Base-by-base conservation (phyloP, 768 basidiomycete species). In the Lentinula raphanica region DNA sequence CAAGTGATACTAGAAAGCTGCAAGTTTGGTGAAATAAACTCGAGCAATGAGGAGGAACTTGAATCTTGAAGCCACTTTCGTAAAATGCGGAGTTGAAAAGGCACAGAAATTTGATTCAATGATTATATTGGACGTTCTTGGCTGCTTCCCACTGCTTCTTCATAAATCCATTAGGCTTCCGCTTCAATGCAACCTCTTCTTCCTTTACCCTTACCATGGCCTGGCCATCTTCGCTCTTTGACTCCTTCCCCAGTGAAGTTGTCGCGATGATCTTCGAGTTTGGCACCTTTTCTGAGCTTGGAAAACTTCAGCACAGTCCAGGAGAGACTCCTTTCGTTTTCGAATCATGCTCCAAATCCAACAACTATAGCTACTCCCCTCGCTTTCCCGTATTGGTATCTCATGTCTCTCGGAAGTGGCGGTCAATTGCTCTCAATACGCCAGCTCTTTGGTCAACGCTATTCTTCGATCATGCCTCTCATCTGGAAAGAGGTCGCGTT, bases 391-490 rank as follows among this genome's bases (percentile, higher is more conserved):
- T 85, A 56, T 57, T 76, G 38, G 79, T 80, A 25, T 85, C 83
- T 13, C 84, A 85, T 65, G 79, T 86, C 36, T 86, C 79, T 63
- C 73, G 64, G 5, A 74, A 76, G 53, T 87, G 85, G 84, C 76
- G 85, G 25, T 66, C 74, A 11, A 72, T 86, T 50, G 81, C 84
- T 0, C 66, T 85, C 32, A 69, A 69, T 38, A 82, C 77, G 1
- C 74, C 80, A 3, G 69, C 68, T 29, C 74, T 86, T 28, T 84
- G 86, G 86, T 78, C 76, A 7, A 77, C 75, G 11, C 69, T 88
- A 28, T 79, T 80, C 62, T 79, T 86, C 61, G 76, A 80, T 38
- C 76, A 79, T 51, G 74, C 73, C 1, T 66, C 71, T 3, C 82
- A 87, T 65, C 72, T 85, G 49, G 60, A 64, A 19, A 78, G 84